Evolutionary conservation across 352 stramenopile genomes (phyloP), one percentile per base, ranked within the genome.

Genomic region (Globisporangium abappressorium): DNA sequence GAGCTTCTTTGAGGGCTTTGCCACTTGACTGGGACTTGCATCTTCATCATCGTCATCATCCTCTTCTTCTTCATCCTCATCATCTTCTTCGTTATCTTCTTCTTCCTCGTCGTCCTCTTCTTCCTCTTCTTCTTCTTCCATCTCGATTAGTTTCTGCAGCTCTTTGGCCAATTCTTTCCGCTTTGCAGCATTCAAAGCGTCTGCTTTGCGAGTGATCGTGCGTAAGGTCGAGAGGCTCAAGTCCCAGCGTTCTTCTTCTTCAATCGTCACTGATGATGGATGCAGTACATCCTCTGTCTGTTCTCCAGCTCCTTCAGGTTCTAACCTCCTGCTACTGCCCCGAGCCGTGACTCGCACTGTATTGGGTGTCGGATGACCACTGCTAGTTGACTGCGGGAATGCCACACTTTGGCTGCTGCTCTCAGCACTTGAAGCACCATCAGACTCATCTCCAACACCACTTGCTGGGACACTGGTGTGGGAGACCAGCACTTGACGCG

Each of bases 101-200:
- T 76, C 70, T 0, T 76, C 73, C 0, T 82, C 74, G 0, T 71
- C 70, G 7, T 81, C 70, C 0, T 78, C 71, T 0, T 75, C 64
- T 0, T 75, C 65, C 0, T 70, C 57, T 6, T 69, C 61, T 26
- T 75, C 62, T 14, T 76, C 70, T 14, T 82, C 56, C 18, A 76
- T 68, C 18, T 76, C 68, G 11, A 26, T 58, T 7, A 73, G 62
- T 1, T 69, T 64, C 28, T 73, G 71, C 30, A 82, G 38, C 18
- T 74, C 30, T 12, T 28, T 28, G 2, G 41, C 69, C 8, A 84
- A 57, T 0, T 24, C 41, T 46, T 57, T 41, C 4, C 78, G 69
- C 47, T 73, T 53, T 11, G n/a, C 20, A 2, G 70, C 62, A 4
- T 76, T 77, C 30, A 58, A 51, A 24, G 69, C 63, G 49, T 86